Evolutionary conservation across 2,329 filamentous ascomycete species (phyloP).

Genomic region (Fusarium napiforme): DNA sequence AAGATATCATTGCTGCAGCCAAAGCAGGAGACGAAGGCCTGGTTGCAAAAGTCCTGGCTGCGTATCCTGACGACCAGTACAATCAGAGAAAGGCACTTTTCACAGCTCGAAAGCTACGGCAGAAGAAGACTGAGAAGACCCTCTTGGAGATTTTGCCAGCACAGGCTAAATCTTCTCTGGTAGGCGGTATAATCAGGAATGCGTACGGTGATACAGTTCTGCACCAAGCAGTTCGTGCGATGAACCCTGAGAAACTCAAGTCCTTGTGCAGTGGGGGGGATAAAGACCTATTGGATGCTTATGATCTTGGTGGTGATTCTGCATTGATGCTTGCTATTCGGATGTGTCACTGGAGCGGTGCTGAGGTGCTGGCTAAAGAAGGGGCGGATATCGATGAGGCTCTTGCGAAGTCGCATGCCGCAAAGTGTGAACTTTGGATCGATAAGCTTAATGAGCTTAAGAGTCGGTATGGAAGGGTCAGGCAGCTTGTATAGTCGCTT

Average conservation of each 20-base stretch:
- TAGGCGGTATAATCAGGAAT: neutral
- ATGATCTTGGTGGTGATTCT: neutral
- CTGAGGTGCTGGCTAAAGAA: fast-evolving
- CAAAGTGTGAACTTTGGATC: neutral
- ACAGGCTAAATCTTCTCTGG: fast-evolving
- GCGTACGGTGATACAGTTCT: neutral
- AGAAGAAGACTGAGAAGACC: neutral
- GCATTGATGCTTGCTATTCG: neutral
- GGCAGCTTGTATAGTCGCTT: neutral
- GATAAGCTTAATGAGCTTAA: neutral
- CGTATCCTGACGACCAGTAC: neutral
- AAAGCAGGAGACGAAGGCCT: neutral
- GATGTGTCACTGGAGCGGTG: neutral
- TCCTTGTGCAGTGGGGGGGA: neutral
- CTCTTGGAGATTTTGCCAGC: fast-evolving
- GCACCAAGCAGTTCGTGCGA: neutral
- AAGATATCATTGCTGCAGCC: neutral
- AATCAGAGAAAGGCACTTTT: neutral
- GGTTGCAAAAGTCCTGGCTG: neutral
- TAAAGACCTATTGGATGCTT: neutral
- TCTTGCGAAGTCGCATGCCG: fast-evolving
- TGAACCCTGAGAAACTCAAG: fast-evolving
- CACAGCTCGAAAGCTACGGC: fast-evolving
- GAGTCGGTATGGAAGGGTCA: fast-evolving
- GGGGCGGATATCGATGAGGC: neutral